phyloP scores from a whole-genome alignment of 139 green algal species.

The Yamagishiella unicocca region DNA sequence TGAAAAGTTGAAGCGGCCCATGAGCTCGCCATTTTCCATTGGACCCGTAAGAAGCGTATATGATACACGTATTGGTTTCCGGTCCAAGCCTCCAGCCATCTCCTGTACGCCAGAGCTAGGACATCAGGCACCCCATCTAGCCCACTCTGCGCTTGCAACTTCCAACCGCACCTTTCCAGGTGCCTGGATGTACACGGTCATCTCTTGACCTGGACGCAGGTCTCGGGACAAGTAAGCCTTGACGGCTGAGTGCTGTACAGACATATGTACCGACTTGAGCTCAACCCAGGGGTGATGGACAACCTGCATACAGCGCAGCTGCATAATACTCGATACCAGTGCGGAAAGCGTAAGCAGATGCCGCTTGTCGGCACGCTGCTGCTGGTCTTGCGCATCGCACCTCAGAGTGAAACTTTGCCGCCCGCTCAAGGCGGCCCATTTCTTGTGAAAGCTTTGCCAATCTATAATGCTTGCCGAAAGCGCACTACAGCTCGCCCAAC shows the following conservation, averaged over 20 bases:
- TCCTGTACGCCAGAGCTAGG: background rate
- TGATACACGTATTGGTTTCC: background rate
- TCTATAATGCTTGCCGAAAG: too few species aligned
- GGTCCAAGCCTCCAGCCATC: background rate
- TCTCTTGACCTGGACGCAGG: background rate
- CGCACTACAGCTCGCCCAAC: too few species aligned
- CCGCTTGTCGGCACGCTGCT: too few species aligned
- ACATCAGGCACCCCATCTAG: background rate
- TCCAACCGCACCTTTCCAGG: background rate
- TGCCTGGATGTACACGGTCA: background rate
- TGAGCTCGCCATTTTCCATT: background rate
- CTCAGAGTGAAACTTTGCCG: background rate
- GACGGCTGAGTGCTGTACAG: background rate
- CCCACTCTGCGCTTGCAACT: background rate
- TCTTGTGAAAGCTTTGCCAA: background rate
- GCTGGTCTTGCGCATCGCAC: too few species aligned
- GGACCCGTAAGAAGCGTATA: background rate
- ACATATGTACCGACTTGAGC: background rate
- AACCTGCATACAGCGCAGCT: background rate
- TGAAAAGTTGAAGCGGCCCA: background rate
- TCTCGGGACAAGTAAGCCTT: background rate
- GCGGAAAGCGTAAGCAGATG: too few species aligned
- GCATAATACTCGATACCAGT: too few species aligned
- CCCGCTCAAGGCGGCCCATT: background rate
- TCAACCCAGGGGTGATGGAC: background rate